Evolutionary conservation across 228 moss, liverwort and hornwort species (phyloP).

Genomic region (Sphagnum magellanicum): DNA sequence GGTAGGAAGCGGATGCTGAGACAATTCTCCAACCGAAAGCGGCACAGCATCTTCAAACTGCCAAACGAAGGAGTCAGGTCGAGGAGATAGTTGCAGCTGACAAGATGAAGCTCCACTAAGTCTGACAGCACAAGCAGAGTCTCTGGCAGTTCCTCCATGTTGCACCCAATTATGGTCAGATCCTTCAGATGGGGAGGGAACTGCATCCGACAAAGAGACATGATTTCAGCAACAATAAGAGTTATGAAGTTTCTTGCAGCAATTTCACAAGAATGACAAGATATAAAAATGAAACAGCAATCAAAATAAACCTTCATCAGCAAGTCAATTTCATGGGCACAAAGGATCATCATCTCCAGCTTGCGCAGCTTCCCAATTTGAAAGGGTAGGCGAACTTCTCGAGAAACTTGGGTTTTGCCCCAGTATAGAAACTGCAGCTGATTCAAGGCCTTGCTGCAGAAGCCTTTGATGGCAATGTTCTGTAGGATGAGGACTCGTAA

Average conservation of each 20-base stretch:
- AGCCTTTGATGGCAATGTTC: conserved; percentile 35
- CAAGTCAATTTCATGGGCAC: conserved; percentile 42
- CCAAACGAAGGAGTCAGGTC: conserved; percentile 29
- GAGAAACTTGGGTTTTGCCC: conserved; percentile 36
- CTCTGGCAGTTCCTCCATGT: conserved; percentile 43
- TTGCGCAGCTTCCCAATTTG: conserved; percentile 43
- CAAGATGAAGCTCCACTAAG: conserved; percentile 38
- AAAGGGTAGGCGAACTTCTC: conserved; percentile 46
- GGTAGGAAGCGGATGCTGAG: conserved; percentile 35
- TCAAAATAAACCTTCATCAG: conserved; percentile 18
- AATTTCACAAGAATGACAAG: too few species aligned
- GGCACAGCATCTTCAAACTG: conserved; percentile 19
- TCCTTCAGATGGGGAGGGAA: conserved; percentile 51
- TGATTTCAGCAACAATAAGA: too few species aligned
- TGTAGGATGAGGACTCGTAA: conserved; percentile 37
- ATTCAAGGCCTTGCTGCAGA: conserved; percentile 29
- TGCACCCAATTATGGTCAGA: conserved; percentile 42
- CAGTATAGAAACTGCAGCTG: conserved; percentile 46
- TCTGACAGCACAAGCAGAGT: conserved; percentile 21
- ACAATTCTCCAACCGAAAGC: conserved; percentile 41
- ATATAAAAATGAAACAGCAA: neutral
- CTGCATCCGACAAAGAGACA: conserved; percentile 8
- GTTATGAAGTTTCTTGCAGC: too few species aligned
- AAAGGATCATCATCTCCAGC: conserved; percentile 34
- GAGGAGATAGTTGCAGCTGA: conserved; percentile 36